phyloP scores from a whole-genome alignment of 106 monocot genomes.

The Agapanthus africanus region DNA sequence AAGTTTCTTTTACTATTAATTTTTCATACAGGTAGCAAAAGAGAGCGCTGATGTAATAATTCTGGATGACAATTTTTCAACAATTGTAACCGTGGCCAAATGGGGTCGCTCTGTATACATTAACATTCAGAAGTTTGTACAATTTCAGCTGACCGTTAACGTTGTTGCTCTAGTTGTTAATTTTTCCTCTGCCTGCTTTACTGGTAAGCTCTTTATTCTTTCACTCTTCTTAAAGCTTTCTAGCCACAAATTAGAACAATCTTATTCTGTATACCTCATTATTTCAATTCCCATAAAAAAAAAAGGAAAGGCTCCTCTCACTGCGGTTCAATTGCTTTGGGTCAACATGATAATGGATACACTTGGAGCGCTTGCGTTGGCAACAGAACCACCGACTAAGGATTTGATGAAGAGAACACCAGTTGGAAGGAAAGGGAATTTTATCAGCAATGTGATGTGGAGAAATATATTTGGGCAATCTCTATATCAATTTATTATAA shows the following conservation, averaged over 20 bases:
- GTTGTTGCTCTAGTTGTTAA: slow-evolving; percentile 81
- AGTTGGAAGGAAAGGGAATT: slow-evolving; percentile 79
- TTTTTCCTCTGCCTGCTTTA: slow-evolving; percentile 82
- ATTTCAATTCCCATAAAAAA: too few relatives aligned
- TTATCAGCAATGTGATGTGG: slow-evolving; percentile 94
- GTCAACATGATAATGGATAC: slow-evolving; percentile 99
- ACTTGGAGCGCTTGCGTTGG: slow-evolving; percentile 88
- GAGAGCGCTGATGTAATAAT: slow-evolving; percentile 96
- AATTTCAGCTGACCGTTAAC: slow-evolving; percentile 94
- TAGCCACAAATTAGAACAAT: too few relatives aligned
- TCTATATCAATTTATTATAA: slow-evolving; percentile 73
- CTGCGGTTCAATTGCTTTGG: slow-evolving; percentile 95
- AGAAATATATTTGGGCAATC: slow-evolving; percentile 86
- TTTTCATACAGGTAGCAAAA: slow-evolving; percentile 61
- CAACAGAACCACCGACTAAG: slow-evolving; percentile 82
- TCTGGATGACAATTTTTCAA: slow-evolving; percentile 93
- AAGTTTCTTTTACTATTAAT: not conserved
- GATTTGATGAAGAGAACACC: slow-evolving; percentile 84
- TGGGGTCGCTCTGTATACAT: slow-evolving; percentile 95
- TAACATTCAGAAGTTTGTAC: slow-evolving; percentile 94
- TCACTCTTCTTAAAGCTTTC: too few relatives aligned
- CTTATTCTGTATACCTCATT: too few relatives aligned
- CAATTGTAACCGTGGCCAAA: slow-evolving; percentile 82
- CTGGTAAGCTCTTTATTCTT: too few relatives aligned
- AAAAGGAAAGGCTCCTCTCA: slow-evolving; percentile 90